Percentiles rank a stretch among this genome's conserved stretches.
phyloP scores from a whole-genome alignment of 2,329 filamentous ascomycete genomes.

The Neonectria punicea region DNA sequence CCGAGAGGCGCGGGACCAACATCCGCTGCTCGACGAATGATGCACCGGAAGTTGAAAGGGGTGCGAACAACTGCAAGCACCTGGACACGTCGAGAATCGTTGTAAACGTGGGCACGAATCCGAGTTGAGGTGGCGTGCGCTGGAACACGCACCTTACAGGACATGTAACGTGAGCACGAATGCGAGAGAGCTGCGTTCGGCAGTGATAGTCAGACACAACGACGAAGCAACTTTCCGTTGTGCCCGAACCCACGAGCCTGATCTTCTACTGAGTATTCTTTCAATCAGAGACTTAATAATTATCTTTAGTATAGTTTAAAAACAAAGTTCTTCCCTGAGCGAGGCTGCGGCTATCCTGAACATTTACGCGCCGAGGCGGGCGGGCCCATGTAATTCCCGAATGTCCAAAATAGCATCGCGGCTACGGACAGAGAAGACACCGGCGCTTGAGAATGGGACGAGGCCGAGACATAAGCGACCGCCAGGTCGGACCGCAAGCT shows the following conservation, averaged over 20 bases:
- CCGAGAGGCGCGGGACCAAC: slow-evolving; percentile 6
- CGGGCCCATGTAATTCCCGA: neutral
- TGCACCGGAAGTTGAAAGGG: neutral
- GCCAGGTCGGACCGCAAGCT: slow-evolving; percentile 1
- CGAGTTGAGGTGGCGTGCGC: slow-evolving; percentile 5
- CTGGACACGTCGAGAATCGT: neutral
- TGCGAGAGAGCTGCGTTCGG: neutral
- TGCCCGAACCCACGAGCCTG: neutral
- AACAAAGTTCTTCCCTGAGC: neutral
- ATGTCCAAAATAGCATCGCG: slow-evolving; percentile 39
- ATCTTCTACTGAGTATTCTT: neutral
- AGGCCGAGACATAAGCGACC: slow-evolving; percentile 18
- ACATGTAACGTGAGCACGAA: slow-evolving; percentile 9
- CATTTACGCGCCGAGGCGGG: slow-evolving; percentile 18
- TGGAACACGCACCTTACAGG: slow-evolving; percentile 15
- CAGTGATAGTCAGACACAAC: neutral
- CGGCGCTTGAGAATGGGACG: slow-evolving; percentile 16
- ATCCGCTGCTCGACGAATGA: neutral
- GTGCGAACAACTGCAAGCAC: neutral
- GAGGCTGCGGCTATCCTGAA: slow-evolving; percentile 20
- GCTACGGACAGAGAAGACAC: slow-evolving; percentile 21
- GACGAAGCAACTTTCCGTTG: neutral
- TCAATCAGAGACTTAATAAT: too few relatives aligned
- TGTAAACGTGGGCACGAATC: neutral
- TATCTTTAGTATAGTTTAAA: too few relatives aligned